These are phyloP conservation scores for Parafenestella ontariensis DNA, from an alignment of 2,329 filamentous ascomycete genomes.

Conservation along the genomic window DNA sequence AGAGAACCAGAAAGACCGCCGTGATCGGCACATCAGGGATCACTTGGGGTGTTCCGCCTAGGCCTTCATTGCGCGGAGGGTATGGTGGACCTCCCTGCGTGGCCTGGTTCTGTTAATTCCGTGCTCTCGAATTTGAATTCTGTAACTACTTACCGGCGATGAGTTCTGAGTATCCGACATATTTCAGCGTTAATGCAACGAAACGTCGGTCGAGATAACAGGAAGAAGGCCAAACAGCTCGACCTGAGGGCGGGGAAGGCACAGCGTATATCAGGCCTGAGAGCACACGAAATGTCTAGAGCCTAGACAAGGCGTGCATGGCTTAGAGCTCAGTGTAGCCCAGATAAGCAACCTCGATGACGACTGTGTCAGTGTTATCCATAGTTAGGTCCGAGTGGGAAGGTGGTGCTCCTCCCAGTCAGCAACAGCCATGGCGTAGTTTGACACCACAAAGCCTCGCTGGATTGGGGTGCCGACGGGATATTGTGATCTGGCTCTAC, in stretches of 20 bases:
- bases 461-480: slow-evolving; percentile 21
- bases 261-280: slow-evolving; percentile 30
- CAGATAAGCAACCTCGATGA: slow-evolving; percentile 31
- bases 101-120: slow-evolving; percentile 16
- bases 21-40: slow-evolving; percentile 52
- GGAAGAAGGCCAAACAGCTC: slow-evolving; percentile 14
- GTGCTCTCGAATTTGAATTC: neutral
- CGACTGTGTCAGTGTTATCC: slow-evolving; percentile 22
- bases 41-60: slow-evolving; percentile 38
- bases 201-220: slow-evolving; percentile 7
- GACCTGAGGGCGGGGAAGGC: slow-evolving; percentile 4
- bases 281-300: slow-evolving; percentile 12
- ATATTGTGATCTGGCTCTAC: slow-evolving; percentile 8
- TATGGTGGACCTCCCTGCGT: slow-evolving; percentile 34
- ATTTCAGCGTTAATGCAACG: slow-evolving; percentile 2
- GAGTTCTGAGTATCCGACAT: slow-evolving; percentile 17
- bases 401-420: slow-evolving; percentile 8
- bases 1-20: slow-evolving; percentile 52
- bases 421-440: slow-evolving; percentile 11
- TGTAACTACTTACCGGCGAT: slow-evolving; percentile 10
- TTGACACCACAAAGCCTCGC: slow-evolving; percentile 15
- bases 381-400: slow-evolving; percentile 23
- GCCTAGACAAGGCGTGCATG: slow-evolving; percentile 24
- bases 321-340: slow-evolving; percentile 24
- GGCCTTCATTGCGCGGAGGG: slow-evolving; percentile 31